Evolutionary conservation across 148 eudicot species (phyloP).

Genomic region (Rhododendron mucronatum): DNA sequence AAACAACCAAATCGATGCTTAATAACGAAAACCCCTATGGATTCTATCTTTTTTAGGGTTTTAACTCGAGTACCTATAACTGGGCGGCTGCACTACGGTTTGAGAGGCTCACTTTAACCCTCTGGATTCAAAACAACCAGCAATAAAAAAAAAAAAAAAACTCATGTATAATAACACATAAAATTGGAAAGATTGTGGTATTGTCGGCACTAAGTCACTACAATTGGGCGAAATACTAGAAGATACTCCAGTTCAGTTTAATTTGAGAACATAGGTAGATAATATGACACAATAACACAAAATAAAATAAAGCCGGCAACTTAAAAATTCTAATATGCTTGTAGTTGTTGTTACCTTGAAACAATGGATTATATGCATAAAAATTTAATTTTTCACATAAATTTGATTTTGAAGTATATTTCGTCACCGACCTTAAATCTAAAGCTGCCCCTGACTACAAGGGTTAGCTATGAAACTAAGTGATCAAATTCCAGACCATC

Average conservation of each 20-base stretch:
- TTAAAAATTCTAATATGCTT: not conserved
- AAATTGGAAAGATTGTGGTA: not conserved
- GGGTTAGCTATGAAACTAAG: not conserved
- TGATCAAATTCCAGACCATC: not conserved
- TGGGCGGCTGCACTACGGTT: not conserved
- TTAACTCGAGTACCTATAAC: not conserved
- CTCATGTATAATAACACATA: too few relatives aligned
- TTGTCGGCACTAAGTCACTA: not conserved
- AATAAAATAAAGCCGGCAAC: not conserved
- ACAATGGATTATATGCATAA: not conserved
- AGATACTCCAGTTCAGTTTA: not conserved
- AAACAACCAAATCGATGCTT: not conserved
- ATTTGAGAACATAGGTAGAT: not conserved
- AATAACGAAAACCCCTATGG: not conserved
- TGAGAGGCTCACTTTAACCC: not conserved
- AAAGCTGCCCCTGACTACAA: not conserved
- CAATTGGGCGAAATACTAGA: too few relatives aligned
- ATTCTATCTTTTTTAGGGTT: not conserved
- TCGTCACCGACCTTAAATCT: not conserved
- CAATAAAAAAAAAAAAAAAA: not conserved
- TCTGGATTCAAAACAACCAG: not conserved
- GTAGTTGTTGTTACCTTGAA: not conserved
- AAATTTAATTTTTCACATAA: not conserved
- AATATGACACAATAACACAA: not conserved
- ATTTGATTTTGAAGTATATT: too few relatives aligned